phyloP scores from a whole-genome alignment of 441 rosid genomes.

The Adansonia grandidieri region DNA sequence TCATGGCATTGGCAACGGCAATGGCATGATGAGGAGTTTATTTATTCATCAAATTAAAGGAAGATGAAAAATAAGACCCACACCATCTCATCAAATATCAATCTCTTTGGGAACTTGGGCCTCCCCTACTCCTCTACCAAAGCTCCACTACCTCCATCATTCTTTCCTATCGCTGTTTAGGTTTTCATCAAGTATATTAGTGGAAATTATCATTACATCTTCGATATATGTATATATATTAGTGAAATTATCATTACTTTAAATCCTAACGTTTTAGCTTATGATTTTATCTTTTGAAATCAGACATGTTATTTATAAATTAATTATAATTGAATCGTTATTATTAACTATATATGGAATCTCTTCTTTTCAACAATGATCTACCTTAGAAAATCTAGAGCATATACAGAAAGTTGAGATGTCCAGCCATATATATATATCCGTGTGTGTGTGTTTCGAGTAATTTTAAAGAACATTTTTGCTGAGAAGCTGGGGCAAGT shows the following conservation, averaged over 20 bases:
- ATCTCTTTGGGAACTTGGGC: constrained; percentile 96
- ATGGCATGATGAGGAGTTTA: constrained; percentile 47
- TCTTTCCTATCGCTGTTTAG: constrained; percentile 3
- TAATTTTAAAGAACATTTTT: constrained; percentile 16
- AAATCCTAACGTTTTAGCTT: no score
- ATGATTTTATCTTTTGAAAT: no score
- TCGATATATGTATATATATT: background rate
- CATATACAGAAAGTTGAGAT: background rate
- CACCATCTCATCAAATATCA: constrained; percentile 47
- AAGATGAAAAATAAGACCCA: constrained; percentile 29
- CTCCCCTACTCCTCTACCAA: constrained; percentile 38
- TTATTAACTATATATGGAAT: no score
- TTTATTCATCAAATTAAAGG: constrained; percentile 35
- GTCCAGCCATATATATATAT: background rate
- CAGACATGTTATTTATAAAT: no score
- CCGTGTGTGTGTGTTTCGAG: background rate
- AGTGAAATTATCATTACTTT: no score
- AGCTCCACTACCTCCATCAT: constrained; percentile 32
- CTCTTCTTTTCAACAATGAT: no score
- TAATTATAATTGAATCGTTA: background rate
- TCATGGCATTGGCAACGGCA: constrained; percentile 28
- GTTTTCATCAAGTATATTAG: constrained; percentile 22
- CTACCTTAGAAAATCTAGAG: background rate
- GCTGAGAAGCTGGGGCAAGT: constrained; percentile 25
- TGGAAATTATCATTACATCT: constrained; percentile 20